Base-by-base conservation (phyloP, 1,284 basidiomycete species). In the Marasmius fiardii region DNA sequence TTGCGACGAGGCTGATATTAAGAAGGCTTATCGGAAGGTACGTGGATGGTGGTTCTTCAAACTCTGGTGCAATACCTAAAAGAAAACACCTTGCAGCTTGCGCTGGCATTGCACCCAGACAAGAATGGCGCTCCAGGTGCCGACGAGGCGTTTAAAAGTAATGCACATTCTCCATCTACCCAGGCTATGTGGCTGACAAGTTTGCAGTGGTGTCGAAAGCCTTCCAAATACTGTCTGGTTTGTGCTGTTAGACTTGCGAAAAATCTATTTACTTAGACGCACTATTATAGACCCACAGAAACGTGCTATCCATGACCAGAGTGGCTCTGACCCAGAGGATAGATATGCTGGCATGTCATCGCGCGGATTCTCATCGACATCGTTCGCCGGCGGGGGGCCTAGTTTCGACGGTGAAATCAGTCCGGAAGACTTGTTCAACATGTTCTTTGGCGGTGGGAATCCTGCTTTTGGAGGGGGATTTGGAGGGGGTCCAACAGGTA, bases 131-230 rank as follows among this genome's bases (percentile, higher is more conserved):
- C 97, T 18, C 96, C 97, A 12, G 94, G 95, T 18, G 96, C 97
- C 14, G 97, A 99, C 62, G 97, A 99, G 71, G 97, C 97, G 1
- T 99, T 99, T 79, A 99, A 99, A 78, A 80, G 93, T 97, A n/a
- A 66, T 57, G 45, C 57, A 51, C 35, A 47, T 41, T 43, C 31
- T 39, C 14, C 55, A 34, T 11, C 33, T 43, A 37, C 37, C 23
- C 28, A 35, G 31, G 55, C 51, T 31, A 54, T 54, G 14, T 39
- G 53, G 57, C 60, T 28, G 51, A 55, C 44, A 52, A 56, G 57
- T 33, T 35, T 62, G 21, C 54, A 98, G 95, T 96, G 85, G 95
- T 99, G 12, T 98, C 95, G 0, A 99, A 98, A 73, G 95, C 95
- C 5, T 98, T 98, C 72, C 94, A 95, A 68, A 88, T 98, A 4